These are phyloP conservation scores for Bacidia gigantensis DNA, from an alignment of 495 filamentous ascomycete genomes.

Conservation along the genomic window DNA sequence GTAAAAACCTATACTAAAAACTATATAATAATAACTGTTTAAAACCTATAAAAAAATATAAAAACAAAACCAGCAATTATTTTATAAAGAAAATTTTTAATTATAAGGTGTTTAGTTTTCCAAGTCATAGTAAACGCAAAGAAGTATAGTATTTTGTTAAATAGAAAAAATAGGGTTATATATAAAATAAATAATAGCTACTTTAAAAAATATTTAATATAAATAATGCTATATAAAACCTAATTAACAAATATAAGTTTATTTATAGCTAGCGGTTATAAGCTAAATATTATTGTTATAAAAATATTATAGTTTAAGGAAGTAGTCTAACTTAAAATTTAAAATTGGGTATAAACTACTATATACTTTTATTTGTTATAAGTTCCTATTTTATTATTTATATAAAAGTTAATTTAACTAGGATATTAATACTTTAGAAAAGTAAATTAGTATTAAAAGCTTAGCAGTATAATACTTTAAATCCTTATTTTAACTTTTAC, in stretches of 20 bases:
- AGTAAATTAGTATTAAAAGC: background rate
- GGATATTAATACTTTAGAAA: too few relatives aligned
- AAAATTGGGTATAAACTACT: background rate
- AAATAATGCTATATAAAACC: background rate
- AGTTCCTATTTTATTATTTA: background rate
- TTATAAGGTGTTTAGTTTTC: background rate
- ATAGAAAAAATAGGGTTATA: background rate
- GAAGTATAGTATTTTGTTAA: background rate
- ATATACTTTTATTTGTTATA: background rate
- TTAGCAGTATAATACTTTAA: background rate
- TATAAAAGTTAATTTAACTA: background rate
- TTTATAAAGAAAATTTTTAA: background rate
- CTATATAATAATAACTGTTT: slow-evolving; percentile 1
- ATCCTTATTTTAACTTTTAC: too few relatives aligned
- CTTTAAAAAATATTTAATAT: background rate
- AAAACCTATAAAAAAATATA: background rate
- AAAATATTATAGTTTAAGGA: background rate
- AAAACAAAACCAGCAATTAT: background rate
- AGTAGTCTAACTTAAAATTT: background rate
- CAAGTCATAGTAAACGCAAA: background rate
- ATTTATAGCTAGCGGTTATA: background rate
- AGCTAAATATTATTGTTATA: background rate
- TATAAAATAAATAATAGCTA: background rate
- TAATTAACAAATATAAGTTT: background rate
- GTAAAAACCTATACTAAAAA: background rate